Base-by-base conservation (phyloP, 306 rosid genomes). In the Lupinus albus region DNA sequence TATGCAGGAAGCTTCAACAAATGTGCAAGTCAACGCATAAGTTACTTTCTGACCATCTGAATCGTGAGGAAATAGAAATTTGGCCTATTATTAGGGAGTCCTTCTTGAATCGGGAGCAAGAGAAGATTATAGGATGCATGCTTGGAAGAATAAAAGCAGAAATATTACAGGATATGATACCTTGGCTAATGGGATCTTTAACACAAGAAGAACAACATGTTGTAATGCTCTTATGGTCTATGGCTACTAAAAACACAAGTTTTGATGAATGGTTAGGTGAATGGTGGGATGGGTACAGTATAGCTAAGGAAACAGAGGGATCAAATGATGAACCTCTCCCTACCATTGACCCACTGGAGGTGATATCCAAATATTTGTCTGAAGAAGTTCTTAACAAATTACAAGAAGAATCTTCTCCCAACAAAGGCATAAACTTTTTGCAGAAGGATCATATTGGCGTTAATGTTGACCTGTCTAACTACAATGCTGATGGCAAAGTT, bases 271-370 rank as follows among this genome's bases (percentile, higher is more conserved):
- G 98, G 97, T 70, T 88, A 71, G 79, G 78, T 66, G 97, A 86
- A 72, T 93, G 98, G 98, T 89, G 93, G 95, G 86, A 89, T 45
- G 96, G 88, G n/a, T 84, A 83, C 78, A 80, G 81, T 48, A 61
- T 75, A 35, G 67, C 74, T 21, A 86, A 81, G 76, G 83, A 67
- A 75, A 68, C 28, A 56, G 75, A 84, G 53, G 81, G 76, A 60
- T 74, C 91, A 54, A 72, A 50, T 41, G 73, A 73, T 44, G 76
- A 82, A 20, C 83, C 88, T 61, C 49, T 78, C 17, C 48, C 67
- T 55, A 76, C 75, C 51, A 72, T 64, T 68, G 96, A 88, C 70
- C 96, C 91, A 50, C 57, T 89, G 77, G 95, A 93, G 72, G 58
- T 93, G 46, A 77, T 82, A 74, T 83, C 84, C 46, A 77, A 73